phyloP scores from a whole-genome alignment of 2,329 filamentous ascomycete genomes.

The Purpureocillium takamizusanense region DNA sequence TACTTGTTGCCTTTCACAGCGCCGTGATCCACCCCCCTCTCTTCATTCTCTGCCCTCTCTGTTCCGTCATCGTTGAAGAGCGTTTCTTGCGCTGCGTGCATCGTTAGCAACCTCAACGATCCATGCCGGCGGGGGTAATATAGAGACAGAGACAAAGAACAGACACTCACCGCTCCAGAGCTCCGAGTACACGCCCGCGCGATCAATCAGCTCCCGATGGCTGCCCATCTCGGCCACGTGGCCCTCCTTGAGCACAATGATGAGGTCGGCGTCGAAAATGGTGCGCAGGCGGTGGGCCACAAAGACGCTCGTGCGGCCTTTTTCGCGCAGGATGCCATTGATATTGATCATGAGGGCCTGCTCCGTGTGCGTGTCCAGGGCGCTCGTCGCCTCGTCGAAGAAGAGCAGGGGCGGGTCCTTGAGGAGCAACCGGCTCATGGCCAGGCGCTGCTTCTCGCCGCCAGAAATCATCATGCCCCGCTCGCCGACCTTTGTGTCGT shows the following conservation, averaged over 20 bases:
- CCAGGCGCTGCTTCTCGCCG: conserved; percentile 86
- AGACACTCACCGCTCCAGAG: conserved; percentile 71
- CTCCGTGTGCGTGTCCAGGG: conserved; percentile 88
- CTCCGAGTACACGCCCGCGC: conserved; percentile 73
- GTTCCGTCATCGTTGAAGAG: conserved; percentile 40
- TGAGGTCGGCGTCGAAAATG: conserved; percentile 87
- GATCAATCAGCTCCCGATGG: conserved; percentile 74
- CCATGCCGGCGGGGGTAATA: no score
- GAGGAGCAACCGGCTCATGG: conserved; percentile 72
- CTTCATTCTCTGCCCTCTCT: conserved; percentile 25
- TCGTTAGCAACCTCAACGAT: not conserved
- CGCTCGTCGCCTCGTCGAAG: conserved; percentile 92
- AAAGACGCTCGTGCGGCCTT: conserved; percentile 84
- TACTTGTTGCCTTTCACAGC: no score
- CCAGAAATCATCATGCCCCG: conserved; percentile 94
- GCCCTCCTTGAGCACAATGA: conserved; percentile 82
- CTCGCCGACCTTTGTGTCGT: conserved; percentile 86
- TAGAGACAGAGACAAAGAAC: not conserved
- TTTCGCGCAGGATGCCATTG: conserved; percentile 83
- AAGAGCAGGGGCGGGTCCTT: conserved; percentile 88
- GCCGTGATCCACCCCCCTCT: conserved; percentile 6
- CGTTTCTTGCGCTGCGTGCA: conserved; percentile 49
- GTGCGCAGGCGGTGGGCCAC: conserved; percentile 88
- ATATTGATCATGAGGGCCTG: conserved; percentile 86
- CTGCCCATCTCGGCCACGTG: conserved; percentile 82